Conservation (phyloP, 2,329 filamentous ascomycete genomes). For the Aspergillus nomiae region DNA sequence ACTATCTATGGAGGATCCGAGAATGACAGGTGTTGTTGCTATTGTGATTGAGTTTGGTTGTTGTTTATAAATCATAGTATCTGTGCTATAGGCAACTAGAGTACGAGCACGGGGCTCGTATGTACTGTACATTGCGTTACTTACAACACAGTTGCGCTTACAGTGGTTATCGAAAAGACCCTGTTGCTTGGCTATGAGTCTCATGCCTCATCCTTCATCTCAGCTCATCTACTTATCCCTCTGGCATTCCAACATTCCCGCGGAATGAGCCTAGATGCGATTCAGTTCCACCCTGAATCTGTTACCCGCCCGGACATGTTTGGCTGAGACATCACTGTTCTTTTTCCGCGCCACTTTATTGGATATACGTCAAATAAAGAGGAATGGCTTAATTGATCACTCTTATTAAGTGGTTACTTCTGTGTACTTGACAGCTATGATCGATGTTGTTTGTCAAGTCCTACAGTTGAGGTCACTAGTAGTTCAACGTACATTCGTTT, state of each 20-base stretch:
- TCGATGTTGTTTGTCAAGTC: too few relatives aligned
- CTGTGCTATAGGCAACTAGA: too few relatives aligned
- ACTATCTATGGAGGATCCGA: too few relatives aligned
- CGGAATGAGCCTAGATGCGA: not conserved
- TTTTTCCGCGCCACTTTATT: not conserved
- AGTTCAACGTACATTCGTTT: too few relatives aligned
- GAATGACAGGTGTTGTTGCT: not conserved
- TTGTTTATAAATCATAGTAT: not conserved
- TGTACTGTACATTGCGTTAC: too few relatives aligned
- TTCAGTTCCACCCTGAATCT: not conserved
- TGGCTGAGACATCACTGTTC: not conserved
- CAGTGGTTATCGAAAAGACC: too few relatives aligned
- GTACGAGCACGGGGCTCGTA: too few relatives aligned
- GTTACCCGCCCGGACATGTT: constrained; percentile 1
- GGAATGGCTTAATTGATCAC: not conserved
- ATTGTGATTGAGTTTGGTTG: not conserved
- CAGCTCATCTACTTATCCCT: too few relatives aligned
- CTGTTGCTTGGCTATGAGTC: not conserved
- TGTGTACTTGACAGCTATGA: not conserved
- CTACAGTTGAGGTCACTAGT: too few relatives aligned
- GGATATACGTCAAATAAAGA: too few relatives aligned
- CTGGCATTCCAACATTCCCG: not conserved
- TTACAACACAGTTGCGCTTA: too few relatives aligned
- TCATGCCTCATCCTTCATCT: not conserved
- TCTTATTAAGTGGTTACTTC: not conserved